Base-by-base conservation (phyloP, 768 basidiomycete species). In the Russula emetica region DNA sequence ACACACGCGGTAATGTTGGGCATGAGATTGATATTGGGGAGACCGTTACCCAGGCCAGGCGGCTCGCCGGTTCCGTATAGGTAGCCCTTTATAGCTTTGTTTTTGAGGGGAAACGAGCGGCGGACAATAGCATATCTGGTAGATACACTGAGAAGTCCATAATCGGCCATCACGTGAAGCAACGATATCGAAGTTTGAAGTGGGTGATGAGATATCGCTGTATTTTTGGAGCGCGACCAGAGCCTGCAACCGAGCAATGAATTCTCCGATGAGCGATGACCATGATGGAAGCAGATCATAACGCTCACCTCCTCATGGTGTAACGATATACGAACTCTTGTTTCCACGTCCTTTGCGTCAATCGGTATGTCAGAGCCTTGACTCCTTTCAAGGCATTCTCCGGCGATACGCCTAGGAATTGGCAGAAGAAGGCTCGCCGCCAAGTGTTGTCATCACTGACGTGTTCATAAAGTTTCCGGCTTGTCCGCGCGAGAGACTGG, bases 371-470 rank as follows among this genome's bases (percentile, higher is more conserved):
- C 60, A 82, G 71, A 57, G 75, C 76, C 63, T 73, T 76, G 47
- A 75, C 63, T 26, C 71, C 67, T 38, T 78, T 71, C 36, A 87
- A 73, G 63, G 84, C 81, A 60, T 74, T 74, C 73, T 92, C 88
- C 20, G 89, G 90, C 10, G 78, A 74, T 58, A 91, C 80, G 55
- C 82, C 84, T 50, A 91, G 72, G 70, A 84, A 85, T 71, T 86
- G 85, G 58, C 78, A 82, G 65, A 85, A 76, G 73, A 90, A 90
- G 32, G 92, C 91, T 24, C 83, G 78, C 56, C 82, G 79, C 91
- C 91, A 94, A 40, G 88, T 92, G 70, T 83, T 85, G 64, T 94
- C 91, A 69, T 89, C 81, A 60, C 81, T 81, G 79, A 91, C 76
- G 79, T 91, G 90, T 66, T 80, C 76, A 71, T 80, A 78, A 61